These are phyloP conservation scores for Stephania cephalantha DNA, from an alignment of 164 flowering plant genomes.

Conservation along the genomic window DNA sequence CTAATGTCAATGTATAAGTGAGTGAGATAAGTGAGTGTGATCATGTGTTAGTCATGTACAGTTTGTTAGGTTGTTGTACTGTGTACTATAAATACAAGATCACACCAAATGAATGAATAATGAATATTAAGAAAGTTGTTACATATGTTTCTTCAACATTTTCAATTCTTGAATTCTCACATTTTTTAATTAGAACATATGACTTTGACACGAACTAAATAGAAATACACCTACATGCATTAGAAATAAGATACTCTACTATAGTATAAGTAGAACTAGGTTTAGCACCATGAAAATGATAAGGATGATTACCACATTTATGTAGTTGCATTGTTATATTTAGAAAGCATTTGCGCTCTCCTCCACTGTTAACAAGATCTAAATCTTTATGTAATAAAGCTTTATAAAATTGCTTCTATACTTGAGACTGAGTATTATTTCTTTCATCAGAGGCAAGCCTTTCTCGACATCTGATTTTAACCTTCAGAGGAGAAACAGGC, in stretches of 20 bases:
- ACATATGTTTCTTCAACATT: no score
- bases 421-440: constrained; percentile 97
- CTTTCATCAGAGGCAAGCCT: constrained; percentile 99
- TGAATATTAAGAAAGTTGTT: no score
- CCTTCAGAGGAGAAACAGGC: constrained; percentile 93
- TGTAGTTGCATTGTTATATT: constrained; percentile 98
- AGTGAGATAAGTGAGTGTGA: no score
- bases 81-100: no score
- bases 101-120: no score
- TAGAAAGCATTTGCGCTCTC: constrained; percentile 91
- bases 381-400: constrained; percentile 96
- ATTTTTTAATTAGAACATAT: not conserved
- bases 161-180: no score
- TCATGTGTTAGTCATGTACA: no score
- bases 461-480: constrained; percentile 99
- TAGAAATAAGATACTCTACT: constrained; percentile 81
- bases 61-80: no score
- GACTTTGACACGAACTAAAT: not conserved
- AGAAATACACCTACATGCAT: constrained; percentile 54
- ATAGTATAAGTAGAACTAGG: constrained; percentile 99
- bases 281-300: constrained; percentile 98
- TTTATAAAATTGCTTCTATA: constrained; percentile 87
- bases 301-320: constrained; percentile 98
- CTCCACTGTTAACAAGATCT: constrained; percentile 99
- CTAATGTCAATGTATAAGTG: no score